Conservation (phyloP, 257 asterid species). For the Solanum verrucosum region DNA sequence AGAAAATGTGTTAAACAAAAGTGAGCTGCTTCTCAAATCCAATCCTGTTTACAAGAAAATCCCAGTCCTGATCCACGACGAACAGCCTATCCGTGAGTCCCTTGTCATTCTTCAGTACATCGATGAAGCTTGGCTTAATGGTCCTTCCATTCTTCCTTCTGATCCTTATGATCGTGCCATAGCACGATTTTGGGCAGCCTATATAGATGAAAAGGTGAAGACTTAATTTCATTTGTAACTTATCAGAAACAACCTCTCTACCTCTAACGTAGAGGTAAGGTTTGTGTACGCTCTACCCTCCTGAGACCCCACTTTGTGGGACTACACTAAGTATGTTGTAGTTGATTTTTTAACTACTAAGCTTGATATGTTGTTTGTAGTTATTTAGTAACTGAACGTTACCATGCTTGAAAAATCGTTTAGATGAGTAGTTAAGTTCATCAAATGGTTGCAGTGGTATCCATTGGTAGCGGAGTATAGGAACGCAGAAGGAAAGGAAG, state of each 20-base stretch:
- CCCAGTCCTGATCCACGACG: slow-evolving; percentile 25
- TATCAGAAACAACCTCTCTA: background rate
- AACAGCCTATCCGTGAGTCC: slow-evolving; percentile 20
- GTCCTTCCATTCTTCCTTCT: slow-evolving; percentile 16
- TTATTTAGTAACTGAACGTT: background rate
- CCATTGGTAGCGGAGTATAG: background rate
- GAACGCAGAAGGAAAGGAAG: slow-evolving; percentile 13
- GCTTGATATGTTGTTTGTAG: background rate
- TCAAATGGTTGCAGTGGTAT: slow-evolving; percentile 18
- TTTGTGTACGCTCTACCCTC: background rate
- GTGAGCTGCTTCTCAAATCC: slow-evolving; percentile 22
- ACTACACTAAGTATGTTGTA: background rate
- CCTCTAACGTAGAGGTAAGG: background rate
- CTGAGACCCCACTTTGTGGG: background rate
- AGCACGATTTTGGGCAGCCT: slow-evolving; percentile 28
- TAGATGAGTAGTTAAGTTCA: background rate
- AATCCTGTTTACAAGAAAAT: slow-evolving; percentile 26
- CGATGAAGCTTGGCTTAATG: slow-evolving; percentile 21
- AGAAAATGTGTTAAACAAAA: slow-evolving; percentile 5
- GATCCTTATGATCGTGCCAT: slow-evolving; percentile 24
- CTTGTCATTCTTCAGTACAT: slow-evolving; percentile 23
- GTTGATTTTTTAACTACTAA: background rate
- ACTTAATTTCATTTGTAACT: background rate
- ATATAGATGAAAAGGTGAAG: slow-evolving; percentile 20
- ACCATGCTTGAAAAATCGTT: background rate